Evolutionary conservation across 2,329 filamentous ascomycete genomes (phyloP).

Genomic region (Aureobasidium mangrovei): DNA sequence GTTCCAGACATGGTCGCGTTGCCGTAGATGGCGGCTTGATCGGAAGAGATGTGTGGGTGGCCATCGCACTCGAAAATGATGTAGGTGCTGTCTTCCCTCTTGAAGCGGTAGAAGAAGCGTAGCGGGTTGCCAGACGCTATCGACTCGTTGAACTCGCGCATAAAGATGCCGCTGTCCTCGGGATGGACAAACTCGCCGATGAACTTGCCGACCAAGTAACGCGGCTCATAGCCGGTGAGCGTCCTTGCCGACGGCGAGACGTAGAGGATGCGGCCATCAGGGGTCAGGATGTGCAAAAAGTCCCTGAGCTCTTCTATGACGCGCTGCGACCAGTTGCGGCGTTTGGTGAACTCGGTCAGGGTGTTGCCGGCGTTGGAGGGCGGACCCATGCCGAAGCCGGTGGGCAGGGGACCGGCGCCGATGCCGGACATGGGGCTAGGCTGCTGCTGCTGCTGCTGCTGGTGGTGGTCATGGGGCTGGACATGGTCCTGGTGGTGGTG

Average conservation of each 20-base stretch:
- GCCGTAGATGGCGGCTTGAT: conserved; percentile 39
- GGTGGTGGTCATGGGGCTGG: conserved; percentile 7
- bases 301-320: conserved; percentile 86
- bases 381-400: conserved; percentile 42
- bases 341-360: conserved; percentile 56
- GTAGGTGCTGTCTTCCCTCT: conserved; percentile 63
- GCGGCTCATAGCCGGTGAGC: conserved; percentile 65
- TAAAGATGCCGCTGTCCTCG: conserved; percentile 74
- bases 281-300: conserved; percentile 76
- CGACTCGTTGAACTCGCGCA: conserved; percentile 80
- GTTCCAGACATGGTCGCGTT: conserved; percentile 47
- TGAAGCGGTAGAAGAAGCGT: conserved; percentile 79
- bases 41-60: conserved; percentile 75
- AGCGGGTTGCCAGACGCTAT: conserved; percentile 72
- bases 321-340: conserved; percentile 74
- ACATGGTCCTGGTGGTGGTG: conserved; percentile 14
- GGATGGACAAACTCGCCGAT: conserved; percentile 77
- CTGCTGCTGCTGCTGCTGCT: conserved; percentile 20
- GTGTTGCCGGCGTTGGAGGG: conserved; percentile 42
- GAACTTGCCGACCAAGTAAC: conserved; percentile 64
- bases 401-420: conserved; percentile 48
- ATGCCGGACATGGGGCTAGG: conserved; percentile 34
- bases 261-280: conserved; percentile 75
- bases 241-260: conserved; percentile 68
- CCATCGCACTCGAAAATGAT: conserved; percentile 85